Base-by-base conservation (phyloP, 2,329 filamentous ascomycete species). In the Proliferodiscus dingleyae region DNA sequence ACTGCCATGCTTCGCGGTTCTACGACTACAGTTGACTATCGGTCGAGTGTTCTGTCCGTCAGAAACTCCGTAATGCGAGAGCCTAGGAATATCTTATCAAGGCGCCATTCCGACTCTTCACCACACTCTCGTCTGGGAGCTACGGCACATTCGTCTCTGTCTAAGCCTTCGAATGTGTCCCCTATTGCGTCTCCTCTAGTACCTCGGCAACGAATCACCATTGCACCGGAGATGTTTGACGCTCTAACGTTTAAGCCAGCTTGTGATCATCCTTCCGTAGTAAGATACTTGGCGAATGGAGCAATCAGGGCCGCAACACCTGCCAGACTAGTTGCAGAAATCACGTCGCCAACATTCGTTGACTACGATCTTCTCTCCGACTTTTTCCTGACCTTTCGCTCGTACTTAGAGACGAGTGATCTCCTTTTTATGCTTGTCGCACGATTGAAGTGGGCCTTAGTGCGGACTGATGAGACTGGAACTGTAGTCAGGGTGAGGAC, bases 311-410 rank as follows among this genome's bases (percentile, higher is more conserved):
- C 93, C 26, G 93, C 93, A 11, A 96, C 89, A 0, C 89, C 91
- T 2, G 83, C 90, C 3, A 84, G 93, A 10, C 80, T 98, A 29
- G 87, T 98, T 40, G 90, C 91, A 10, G 90, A 98, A 67, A 96
- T 98, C 52, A 97, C 93, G 0, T 97, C 93, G 1, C 89, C 93
- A 13, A 89, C 82, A 40, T 96, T 97, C 63, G 80, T 98, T 61
- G 91, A 98, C 65, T 98, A 98, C 64, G 91, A 97, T 60, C 76
- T 98, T 4, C 80, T 98, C 4, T 97, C 93, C 1, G 93, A 98
- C 65, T 98, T 98, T 68, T 98, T 98, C 61, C 78, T 98, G 18
- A 97, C 93, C 0, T 98, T 89, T 61, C 87, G 93, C 39, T 79
- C 86, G 3, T 98, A 96, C 61, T 72, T 98, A 48, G 82, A 87